These are phyloP conservation scores for Aspergillus melleus DNA, from an alignment of 2,329 filamentous ascomycete genomes.

Conservation along the genomic window DNA sequence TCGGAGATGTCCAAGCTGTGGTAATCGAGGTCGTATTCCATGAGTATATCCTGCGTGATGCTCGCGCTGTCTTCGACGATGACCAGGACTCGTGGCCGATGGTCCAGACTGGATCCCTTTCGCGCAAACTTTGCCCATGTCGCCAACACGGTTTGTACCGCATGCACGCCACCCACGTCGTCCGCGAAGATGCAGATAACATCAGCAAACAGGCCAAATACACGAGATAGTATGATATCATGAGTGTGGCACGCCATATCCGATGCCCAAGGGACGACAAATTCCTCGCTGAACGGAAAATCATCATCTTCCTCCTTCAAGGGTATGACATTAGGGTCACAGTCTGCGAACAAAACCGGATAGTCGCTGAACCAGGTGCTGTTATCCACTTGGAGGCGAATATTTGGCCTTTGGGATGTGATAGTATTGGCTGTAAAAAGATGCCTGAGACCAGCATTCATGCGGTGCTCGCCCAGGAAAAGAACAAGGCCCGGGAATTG, in stretches of 20 bases:
- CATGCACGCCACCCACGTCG: background rate
- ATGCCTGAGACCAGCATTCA: background rate
- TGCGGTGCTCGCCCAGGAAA: background rate
- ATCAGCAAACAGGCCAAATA: background rate
- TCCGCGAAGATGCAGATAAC: constrained; percentile 3
- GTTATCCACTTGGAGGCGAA: background rate
- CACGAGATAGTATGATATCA: background rate
- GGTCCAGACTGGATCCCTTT: background rate
- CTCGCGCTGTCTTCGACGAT: background rate
- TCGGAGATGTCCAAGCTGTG: background rate
- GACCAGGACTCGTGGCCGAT: background rate
- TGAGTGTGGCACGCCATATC: background rate
- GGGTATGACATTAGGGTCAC: background rate
- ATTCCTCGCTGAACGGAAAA: too few relatives aligned
- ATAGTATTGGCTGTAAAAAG: background rate
- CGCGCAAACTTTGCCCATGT: background rate
- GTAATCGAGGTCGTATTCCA: background rate
- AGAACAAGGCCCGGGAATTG: background rate
- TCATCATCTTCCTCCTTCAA: background rate
- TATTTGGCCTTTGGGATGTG: background rate
- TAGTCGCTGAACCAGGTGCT: background rate
- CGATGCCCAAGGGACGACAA: background rate
- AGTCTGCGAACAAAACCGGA: background rate
- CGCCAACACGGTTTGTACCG: background rate
- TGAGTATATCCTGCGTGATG: background rate